Evolutionary conservation across 306 rosid species (phyloP).

Genomic region (Prunus salicina): DNA sequence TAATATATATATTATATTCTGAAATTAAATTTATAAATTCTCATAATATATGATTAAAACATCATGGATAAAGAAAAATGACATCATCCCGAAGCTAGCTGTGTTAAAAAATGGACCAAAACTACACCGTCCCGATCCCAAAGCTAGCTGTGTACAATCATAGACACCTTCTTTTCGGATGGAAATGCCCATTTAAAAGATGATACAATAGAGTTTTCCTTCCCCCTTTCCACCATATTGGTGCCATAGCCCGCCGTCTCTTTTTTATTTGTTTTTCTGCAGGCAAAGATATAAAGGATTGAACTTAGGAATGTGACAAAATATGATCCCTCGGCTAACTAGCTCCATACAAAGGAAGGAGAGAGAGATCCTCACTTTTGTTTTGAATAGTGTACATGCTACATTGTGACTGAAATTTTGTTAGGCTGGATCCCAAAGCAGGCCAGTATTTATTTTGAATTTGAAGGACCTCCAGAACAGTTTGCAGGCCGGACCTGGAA

Average conservation of each 20-base stretch:
- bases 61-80: neutral
- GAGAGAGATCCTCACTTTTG: slow-evolving; percentile 58
- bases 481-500: slow-evolving; percentile 65
- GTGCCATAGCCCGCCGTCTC: slow-evolving; percentile 34
- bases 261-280: slow-evolving; percentile 54
- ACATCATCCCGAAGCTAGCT: slow-evolving; percentile 16
- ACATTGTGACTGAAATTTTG: slow-evolving; percentile 57
- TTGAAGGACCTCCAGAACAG: slow-evolving; percentile 73
- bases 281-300: neutral
- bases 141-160: slow-evolving; percentile 13
- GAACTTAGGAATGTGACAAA: neutral
- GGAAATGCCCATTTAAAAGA: slow-evolving; percentile 18
- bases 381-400: slow-evolving; percentile 29
- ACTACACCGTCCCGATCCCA: slow-evolving; percentile 26
- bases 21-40: neutral
- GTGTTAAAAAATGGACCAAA: slow-evolving; percentile 38
- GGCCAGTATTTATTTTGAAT: slow-evolving; percentile 88
- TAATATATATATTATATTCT: no score
- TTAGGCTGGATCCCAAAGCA: slow-evolving; percentile 44
- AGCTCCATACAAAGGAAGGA: neutral
- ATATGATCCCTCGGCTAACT: neutral
- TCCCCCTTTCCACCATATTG: slow-evolving; percentile 36
- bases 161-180: slow-evolving; percentile 16
- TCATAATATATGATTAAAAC: neutral
- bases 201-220: slow-evolving; percentile 34